These are phyloP conservation scores for Fusarium mexicanum DNA, from an alignment of 2,329 filamentous ascomycete genomes.

Conservation along the genomic window DNA sequence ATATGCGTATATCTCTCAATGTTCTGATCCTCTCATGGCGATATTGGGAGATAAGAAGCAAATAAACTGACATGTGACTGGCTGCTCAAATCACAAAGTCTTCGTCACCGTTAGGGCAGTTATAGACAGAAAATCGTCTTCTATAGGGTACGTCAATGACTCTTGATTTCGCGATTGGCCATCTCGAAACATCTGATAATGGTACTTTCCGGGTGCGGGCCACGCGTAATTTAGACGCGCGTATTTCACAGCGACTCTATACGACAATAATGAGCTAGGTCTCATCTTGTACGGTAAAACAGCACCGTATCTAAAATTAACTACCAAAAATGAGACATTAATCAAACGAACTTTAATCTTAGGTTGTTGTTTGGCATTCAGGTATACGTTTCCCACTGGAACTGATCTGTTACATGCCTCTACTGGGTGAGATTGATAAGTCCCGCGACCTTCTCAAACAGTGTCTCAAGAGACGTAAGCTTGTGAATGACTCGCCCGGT, in stretches of 20 bases:
- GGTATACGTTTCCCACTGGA: not conserved
- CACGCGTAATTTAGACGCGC: not conserved
- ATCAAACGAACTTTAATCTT: not conserved
- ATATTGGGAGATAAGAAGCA: fast-evolving
- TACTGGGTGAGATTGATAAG: not conserved
- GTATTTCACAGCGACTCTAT: not conserved
- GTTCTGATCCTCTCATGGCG: not conserved
- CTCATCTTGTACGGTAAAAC: not conserved
- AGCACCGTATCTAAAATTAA: not conserved
- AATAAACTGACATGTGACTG: not conserved
- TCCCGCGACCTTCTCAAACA: not conserved
- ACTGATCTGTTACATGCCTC: not conserved
- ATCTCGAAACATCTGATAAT: not conserved
- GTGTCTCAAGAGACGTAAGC: not conserved
- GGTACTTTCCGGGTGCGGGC: not conserved
- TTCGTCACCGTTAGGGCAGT: not conserved
- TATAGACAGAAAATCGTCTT: fast-evolving
- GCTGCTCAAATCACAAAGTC: not conserved
- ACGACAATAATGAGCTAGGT: not conserved
- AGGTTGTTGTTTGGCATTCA: not conserved
- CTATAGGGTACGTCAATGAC: not conserved
- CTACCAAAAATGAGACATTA: not conserved
- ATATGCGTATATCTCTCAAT: not conserved
- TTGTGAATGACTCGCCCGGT: not conserved
- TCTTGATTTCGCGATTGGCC: not conserved